Evolutionary conservation across 225 moss, liverwort and hornwort genomes (phyloP), one percentile per base, ranked within the genome.

Genomic region (Ulota crispa): DNA sequence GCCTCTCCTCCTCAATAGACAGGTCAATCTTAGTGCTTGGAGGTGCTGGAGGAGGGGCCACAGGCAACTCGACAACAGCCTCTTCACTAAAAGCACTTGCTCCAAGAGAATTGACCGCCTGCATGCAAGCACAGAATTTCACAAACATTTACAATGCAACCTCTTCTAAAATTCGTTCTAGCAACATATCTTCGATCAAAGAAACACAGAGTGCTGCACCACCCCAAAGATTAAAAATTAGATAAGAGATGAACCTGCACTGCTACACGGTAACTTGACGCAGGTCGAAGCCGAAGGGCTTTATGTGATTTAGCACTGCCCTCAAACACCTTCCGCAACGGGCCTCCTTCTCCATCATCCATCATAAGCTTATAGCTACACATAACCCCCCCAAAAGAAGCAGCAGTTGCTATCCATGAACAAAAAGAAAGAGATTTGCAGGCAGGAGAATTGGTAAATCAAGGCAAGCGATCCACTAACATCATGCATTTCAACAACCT

Each of bases 331-430:
- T 79, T 81, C 39, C 76, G 76, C 28, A 86, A 15, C 30, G 67
- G 81, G 57, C 89, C 81, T 75, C 83, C 89, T 75, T 79, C 75
- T 16, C 89, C 86, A 82, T 89, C 86, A 76, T 86, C 84, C 34
- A 89, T 86, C 75, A 86, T 66, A 74, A 89, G 78, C 78, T 84
- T 89, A 75, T 81, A 89, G 86, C 89, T 89, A 83, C 70, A 87
- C 79, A 79, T 24, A 47, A 64, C 45, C 15, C 57, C 57, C 68
- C 34, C 63, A 39, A 41, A 75, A 67, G 52, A 64, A 57, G 50
- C 16, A 72, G 37, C 50, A 42, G 45, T 60, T 80, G 39, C 50
- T 68, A 19, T 79, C 55, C 50, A 67, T 77, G 31, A 76, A 45
- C 64, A 32, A 34, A 34, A 63, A 42, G 30, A 57, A 13, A 72